Percentiles rank a stretch among this genome's conserved stretches.
phyloP scores from a whole-genome alignment of 208 protist species.

The Acanthamoeba sp. region DNA sequence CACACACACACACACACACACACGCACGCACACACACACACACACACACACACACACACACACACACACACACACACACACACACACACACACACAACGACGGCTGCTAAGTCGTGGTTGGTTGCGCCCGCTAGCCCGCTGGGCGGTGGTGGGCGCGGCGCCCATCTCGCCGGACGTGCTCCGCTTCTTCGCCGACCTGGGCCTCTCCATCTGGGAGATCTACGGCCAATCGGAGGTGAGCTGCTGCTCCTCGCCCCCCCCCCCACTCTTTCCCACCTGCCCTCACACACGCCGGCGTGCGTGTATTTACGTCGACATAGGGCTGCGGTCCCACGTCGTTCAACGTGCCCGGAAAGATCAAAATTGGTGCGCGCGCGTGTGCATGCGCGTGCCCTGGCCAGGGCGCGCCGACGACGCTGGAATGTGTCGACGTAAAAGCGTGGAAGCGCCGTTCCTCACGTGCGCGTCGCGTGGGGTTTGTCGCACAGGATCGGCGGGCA shows the following conservation, averaged over 20 bases:
- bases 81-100: no score
- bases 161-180: constrained; percentile 71
- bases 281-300: background rate
- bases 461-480: background rate
- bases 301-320: no score
- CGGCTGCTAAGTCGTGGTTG: no score
- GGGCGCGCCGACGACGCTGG: no score
- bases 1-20: background rate
- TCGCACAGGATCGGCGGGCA: constrained; percentile 26
- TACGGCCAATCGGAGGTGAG: constrained; percentile 82
- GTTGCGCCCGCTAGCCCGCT: no score
- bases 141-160: constrained; percentile 73
- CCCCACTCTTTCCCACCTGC: background rate
- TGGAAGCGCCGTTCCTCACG: no score
- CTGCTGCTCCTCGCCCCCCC: no score
- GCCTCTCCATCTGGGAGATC: constrained; percentile 72
- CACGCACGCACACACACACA: background rate
- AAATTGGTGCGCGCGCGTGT: background rate
- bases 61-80: no score
- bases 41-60: background rate
- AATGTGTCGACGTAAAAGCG: no score
- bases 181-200: constrained; percentile 65
- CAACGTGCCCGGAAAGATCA: background rate
- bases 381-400: background rate
- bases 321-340: background rate